Evolutionary conservation across 495 filamentous ascomycete genomes (phyloP), one percentile per base, ranked within the genome.

Genomic region (Hypoxylon perforatum): DNA sequence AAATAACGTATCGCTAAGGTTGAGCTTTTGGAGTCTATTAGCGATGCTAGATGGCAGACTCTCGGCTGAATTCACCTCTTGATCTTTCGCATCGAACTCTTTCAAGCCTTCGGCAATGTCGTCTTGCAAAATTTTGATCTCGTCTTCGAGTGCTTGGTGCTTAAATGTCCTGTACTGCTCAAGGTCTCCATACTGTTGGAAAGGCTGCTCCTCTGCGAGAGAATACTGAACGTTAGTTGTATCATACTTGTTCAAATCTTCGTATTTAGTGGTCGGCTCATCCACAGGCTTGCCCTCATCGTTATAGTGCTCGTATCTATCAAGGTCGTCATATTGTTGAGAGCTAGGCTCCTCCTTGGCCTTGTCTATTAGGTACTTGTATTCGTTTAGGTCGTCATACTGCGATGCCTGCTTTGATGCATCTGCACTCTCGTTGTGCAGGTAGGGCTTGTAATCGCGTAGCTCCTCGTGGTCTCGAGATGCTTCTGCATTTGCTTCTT

Each of bases 191-290:
- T 74, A 72, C 44, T 70, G 63, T 48, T 67, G 49, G n/a, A 68
- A 70, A 3, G 64, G 58, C 2, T 30, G 63, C 12, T 74, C 68
- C 41, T 73, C 58, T 18, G 38, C 66, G 38, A 75, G 55, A 11
- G 72, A 39, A 35, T 79, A 77, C 12, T 75, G 68, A 17, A 75
- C 71, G 33, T 48, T 48, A 30, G 64, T 68, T 6, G 73, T 59
- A 41, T 75, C 62, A 49, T 80, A 79, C 45, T 77, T 73, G 19
- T 73, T 56, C 18, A 77, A 65, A 48, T 79, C 77, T 3, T 73
- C 51, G 15, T 70, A 73, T 18, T 76, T 70, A 1, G 44, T 55
- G 0, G 50, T n/a, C 8, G 61, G 7, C 6, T 75, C 63, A 10
- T 65, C 56, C 18, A 38, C 42, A 7, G 54, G 48, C 12, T 44